Conservation (phyloP, 1,284 basidiomycete genomes). For the Fomitopsis schrenkii region DNA sequence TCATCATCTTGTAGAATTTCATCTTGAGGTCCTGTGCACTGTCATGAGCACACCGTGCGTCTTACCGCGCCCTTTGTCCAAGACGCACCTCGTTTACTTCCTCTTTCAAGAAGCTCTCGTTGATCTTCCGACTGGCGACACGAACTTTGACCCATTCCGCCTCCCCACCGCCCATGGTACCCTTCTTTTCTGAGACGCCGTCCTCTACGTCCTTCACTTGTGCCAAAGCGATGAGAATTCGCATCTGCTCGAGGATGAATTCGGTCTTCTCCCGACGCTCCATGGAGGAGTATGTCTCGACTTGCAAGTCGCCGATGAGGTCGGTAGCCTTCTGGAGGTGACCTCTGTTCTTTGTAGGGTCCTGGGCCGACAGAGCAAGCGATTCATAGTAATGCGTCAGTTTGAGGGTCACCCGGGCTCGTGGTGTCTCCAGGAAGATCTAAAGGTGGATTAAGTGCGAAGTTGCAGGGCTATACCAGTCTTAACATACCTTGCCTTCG, state of each 20-base stretch:
- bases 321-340: conserved; percentile 83
- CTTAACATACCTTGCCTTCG: conserved; percentile 81
- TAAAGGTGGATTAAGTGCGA: conserved; percentile 26
- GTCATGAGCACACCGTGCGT: conserved; percentile 6
- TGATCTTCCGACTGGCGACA: conserved; percentile 92
- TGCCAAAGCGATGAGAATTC: conserved; percentile 74
- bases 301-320: conserved; percentile 90
- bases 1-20: conserved; percentile 95
- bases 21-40: conserved; percentile 86
- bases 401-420: conserved; percentile 88
- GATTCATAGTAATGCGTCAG: conserved; percentile 83
- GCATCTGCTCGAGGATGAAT: conserved; percentile 98
- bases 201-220: conserved; percentile 63
- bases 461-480: neutral
- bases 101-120: conserved; percentile 90
- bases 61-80: neutral
- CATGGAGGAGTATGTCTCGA: conserved; percentile 99
- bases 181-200: conserved; percentile 50
- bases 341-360: conserved; percentile 50
- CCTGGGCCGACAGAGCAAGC: conserved; percentile 42
- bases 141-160: conserved; percentile 89
- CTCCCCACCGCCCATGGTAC: conserved; percentile 65
- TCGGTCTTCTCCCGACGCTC: conserved; percentile 97
- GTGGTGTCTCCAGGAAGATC: conserved; percentile 97
- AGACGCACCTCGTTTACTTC: conserved; percentile 79